Conservation (phyloP, 768 basidiomycete genomes). For the Naematelia encephala region DNA sequence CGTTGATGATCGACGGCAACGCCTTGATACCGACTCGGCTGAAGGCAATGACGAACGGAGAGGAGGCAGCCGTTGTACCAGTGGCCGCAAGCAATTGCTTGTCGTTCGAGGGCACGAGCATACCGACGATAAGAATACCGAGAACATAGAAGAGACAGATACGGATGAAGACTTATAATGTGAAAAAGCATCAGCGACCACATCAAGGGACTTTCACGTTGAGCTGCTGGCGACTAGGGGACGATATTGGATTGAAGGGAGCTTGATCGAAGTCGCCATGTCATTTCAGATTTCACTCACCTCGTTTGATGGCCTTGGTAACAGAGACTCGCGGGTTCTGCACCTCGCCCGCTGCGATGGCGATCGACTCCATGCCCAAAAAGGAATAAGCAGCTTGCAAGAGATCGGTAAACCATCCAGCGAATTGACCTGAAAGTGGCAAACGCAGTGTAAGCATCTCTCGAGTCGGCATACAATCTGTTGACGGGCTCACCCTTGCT, state of each 20-base stretch:
- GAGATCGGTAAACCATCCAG: neutral
- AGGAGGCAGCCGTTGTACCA: constrained; percentile 19
- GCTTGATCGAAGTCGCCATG: no score
- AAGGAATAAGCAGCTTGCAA: neutral
- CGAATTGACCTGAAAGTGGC: no score
- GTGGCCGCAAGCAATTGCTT: neutral
- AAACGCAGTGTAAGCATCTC: no score
- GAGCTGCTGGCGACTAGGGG: no score
- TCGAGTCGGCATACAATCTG: no score
- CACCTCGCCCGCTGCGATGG: constrained; percentile 59
- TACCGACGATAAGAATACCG: neutral
- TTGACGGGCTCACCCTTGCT: constrained; percentile 69
- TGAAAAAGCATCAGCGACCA: no score
- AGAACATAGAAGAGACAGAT: constrained; percentile 53
- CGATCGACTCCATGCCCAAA: neutral
- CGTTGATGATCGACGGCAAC: constrained; percentile 42
- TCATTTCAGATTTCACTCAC: no score
- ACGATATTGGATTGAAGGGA: no score
- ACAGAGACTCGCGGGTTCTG: constrained; percentile 49
- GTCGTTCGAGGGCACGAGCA: neutral
- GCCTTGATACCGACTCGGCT: constrained; percentile 33
- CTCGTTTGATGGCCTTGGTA: neutral
- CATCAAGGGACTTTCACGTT: no score
- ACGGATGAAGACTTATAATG: neutral
- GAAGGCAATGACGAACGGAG: constrained; percentile 30